A percentile compares a stretch with the other conserved stretches of the same genome.
Conservation (phyloP, 345 rosid species). For the Euphorbia pulcherrima region DNA sequence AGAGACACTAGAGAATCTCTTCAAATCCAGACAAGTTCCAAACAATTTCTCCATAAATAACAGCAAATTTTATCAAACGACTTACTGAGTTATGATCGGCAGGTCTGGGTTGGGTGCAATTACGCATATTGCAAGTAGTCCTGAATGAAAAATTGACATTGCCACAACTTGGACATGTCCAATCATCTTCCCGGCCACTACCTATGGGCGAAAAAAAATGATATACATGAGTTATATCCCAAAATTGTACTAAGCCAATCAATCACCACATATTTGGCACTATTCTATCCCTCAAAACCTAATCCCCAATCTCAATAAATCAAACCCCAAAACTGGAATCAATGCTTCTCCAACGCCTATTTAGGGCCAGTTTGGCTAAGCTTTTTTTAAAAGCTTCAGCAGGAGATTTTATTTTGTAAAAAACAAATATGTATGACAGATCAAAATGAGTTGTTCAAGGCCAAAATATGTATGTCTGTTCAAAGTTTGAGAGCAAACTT, state of each 20-base stretch:
- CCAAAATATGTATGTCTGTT: no score
- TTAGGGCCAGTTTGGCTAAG: no score
- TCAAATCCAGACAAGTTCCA: neutral
- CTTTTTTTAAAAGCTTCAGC: no score
- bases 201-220: conserved; percentile 37
- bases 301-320: neutral
- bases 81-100: conserved; percentile 80
- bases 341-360: no score
- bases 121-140: conserved; percentile 98
- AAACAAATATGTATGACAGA: no score
- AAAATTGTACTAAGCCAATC: neutral
- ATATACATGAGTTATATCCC: neutral
- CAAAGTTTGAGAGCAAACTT: no score
- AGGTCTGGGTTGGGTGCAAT: conserved; percentile 94
- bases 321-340: neutral
- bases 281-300: neutral
- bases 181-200: conserved; percentile 97
- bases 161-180: conserved; percentile 98
- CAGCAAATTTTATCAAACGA: neutral
- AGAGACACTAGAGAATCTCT: no score
- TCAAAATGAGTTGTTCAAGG: no score
- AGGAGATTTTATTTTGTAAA: no score
- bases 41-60: neutral
- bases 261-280: neutral
- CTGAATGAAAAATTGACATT: conserved; percentile 95